Evolutionary conservation across 371 early-diverging fungal genomes (phyloP), one percentile per base, ranked within the genome.

Genomic region (Mortierella sp.): DNA sequence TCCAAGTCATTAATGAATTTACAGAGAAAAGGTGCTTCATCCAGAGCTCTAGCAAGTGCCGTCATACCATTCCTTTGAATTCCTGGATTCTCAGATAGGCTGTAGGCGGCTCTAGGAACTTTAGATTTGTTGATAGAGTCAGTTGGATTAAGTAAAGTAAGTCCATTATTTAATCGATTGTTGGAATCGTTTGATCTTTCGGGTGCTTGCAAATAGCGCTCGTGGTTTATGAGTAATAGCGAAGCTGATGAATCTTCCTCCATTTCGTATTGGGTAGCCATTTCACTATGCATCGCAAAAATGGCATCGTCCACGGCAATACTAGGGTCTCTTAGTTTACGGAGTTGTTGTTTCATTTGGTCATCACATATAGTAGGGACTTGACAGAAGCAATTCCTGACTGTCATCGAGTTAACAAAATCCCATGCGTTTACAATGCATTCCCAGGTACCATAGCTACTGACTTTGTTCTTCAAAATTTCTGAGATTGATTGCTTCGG

Each of bases 351-450:
- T 32, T 34, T 8, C 19, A 40, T 34, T 40, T 59, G 59, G 22
- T 7, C 15, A 12, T 59, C 40, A 22, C 42, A 35, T 1, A 59
- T 22, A 22, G 40, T 59, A 35, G 40, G 59, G 22, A 59, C 59
- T 22, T 59, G 59, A 6, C 42, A 23, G 40, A 59, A 59, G 26
- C 59, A 59, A 19, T 19, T n/a, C n/a, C 59, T 35, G 37, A 59
- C 40, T 6, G 23, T 22, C 19, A 22, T 2, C 2, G 35, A 15
- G 10, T 37, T 40, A 2, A 59, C 40, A 12, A 9, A 10, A 37
- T 59, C 40, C 59, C 59, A 59, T 1, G 59, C 59, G 19, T 59
- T 2, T 40, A 40, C 59, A 15, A 59, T 59, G 40, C 3, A 59
- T 9, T 40, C 3, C 35, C 35, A 59, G 32, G 23, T 40, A 6